Evolutionary conservation across 768 basidiomycete species (phyloP).

Genomic region (Harrya chromipes): DNA sequence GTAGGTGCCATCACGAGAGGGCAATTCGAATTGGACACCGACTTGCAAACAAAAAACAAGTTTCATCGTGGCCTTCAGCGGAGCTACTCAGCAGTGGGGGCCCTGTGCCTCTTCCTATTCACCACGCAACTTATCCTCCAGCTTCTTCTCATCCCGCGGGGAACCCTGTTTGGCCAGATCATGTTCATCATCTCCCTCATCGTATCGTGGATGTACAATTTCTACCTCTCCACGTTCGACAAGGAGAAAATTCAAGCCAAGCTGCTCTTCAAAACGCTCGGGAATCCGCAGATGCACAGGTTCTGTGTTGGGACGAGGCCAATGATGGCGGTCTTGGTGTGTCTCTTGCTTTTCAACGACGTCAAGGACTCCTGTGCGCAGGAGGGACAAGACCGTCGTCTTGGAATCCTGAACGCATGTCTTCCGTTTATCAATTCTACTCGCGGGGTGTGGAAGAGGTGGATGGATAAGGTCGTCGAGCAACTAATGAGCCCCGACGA

Average conservation of each 20-base stretch:
- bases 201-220: slow-evolving; percentile 32
- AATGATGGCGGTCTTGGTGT: slow-evolving; percentile 19
- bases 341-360: slow-evolving; percentile 17
- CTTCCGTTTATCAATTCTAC: slow-evolving; percentile 14
- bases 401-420: slow-evolving; percentile 14
- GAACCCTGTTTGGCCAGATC: slow-evolving; percentile 31
- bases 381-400: slow-evolving; percentile 17
- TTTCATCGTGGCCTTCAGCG: slow-evolving; percentile 1
- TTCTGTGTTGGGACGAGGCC: slow-evolving; percentile 16
- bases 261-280: slow-evolving; percentile 14
- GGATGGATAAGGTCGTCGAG: slow-evolving; percentile 21
- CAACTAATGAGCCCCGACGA: slow-evolving; percentile 13
- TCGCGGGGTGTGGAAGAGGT: slow-evolving; percentile 18
- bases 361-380: slow-evolving; percentile 4
- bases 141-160: slow-evolving; percentile 33
- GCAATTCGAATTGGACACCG: slow-evolving; percentile 20
- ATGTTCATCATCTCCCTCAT: slow-evolving; percentile 30
- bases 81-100: slow-evolving; percentile 8
- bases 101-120: slow-evolving; percentile 25
- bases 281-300: slow-evolving; percentile 10
- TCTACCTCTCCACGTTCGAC: slow-evolving; percentile 33
- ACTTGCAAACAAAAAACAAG: background rate
- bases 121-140: slow-evolving; percentile 30
- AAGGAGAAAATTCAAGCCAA: slow-evolving; percentile 21
- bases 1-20: slow-evolving; percentile 28